phyloP scores from a whole-genome alignment of 73 alveolate genomes.

The Tetrahymena elliotti region DNA sequence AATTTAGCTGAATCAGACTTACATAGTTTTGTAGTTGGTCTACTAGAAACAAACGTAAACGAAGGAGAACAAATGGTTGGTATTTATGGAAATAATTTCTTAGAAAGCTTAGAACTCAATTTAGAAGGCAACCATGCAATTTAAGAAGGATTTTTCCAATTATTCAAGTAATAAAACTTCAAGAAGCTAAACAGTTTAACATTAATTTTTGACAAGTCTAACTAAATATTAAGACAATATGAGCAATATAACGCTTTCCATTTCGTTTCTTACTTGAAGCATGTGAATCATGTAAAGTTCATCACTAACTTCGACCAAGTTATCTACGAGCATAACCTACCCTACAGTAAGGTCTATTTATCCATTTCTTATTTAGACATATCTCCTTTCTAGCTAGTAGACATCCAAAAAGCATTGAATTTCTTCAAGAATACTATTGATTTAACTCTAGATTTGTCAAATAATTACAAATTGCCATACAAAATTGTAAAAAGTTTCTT shows the following conservation, averaged over 20 bases:
- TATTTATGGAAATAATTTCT: background rate
- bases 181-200: background rate
- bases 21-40: background rate
- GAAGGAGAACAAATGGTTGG: background rate
- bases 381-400: background rate
- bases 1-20: background rate
- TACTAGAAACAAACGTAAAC: background rate
- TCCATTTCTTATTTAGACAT: background rate
- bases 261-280: background rate
- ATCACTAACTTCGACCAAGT: background rate
- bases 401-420: background rate
- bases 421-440: background rate
- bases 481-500: background rate
- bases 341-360: background rate
- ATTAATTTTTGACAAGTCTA: background rate
- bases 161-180: background rate
- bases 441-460: background rate
- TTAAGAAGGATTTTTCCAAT: background rate
- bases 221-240: background rate
- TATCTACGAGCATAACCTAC: background rate
- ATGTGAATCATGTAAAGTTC: background rate
- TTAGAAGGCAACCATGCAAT: background rate
- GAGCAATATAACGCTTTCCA: background rate
- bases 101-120: background rate
- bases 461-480: background rate